Conservation (phyloP, 345 rosid genomes). For the Hypericum androsaemum region DNA sequence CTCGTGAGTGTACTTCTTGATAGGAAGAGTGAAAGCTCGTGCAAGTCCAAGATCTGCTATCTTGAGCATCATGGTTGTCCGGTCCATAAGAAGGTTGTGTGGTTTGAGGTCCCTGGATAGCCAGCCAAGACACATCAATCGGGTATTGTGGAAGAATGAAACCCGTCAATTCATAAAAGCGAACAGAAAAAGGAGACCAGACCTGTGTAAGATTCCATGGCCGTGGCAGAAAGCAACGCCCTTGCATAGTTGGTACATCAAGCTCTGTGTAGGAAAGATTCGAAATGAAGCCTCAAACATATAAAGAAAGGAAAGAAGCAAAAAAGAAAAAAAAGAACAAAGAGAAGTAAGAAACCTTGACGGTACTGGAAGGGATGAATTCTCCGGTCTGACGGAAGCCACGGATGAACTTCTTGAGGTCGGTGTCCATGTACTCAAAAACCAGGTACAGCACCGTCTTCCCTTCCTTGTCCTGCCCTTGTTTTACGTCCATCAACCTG, state of each 20-base stretch:
- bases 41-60: slow-evolving; percentile 97
- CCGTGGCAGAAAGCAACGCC: slow-evolving; percentile 97
- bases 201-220: slow-evolving; percentile 94
- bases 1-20: slow-evolving; percentile 95
- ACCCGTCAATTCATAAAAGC: background rate
- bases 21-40: slow-evolving; percentile 78
- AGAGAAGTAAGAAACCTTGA: slow-evolving; percentile 35
- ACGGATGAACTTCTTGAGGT: slow-evolving; percentile 34
- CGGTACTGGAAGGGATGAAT: slow-evolving; percentile 34
- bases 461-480: slow-evolving; percentile 3
- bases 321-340: background rate
- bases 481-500: slow-evolving; percentile 5
- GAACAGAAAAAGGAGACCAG: background rate
- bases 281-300: background rate
- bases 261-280: slow-evolving; percentile 34
- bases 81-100: slow-evolving; percentile 83
- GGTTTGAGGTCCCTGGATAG: slow-evolving; percentile 87
- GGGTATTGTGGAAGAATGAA: background rate
- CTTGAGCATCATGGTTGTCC: slow-evolving; percentile 61
- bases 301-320: background rate
- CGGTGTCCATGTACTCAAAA: slow-evolving; percentile 7
- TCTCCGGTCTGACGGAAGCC: slow-evolving; percentile 57
- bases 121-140: background rate
- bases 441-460: slow-evolving; percentile 6
- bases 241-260: slow-evolving; percentile 96